These are phyloP conservation scores for Zygotorulaspora danielsina DNA, from an alignment of 805 yeast genomes.

Conservation along the genomic window DNA sequence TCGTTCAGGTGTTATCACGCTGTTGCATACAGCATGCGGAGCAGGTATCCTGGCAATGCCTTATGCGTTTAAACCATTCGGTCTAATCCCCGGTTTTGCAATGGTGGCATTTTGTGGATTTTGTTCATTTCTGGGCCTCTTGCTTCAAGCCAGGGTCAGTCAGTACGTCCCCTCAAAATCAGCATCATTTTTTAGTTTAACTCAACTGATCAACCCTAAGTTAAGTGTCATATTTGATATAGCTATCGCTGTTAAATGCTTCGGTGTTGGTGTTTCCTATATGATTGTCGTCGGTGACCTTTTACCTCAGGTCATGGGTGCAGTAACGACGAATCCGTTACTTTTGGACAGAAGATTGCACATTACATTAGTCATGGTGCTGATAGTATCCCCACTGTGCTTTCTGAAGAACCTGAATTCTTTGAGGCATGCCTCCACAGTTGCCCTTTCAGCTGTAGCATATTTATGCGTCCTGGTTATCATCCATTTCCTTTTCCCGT, in stretches of 20 bases:
- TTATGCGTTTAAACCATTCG: constrained; percentile 49
- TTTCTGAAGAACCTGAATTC: constrained; percentile 75
- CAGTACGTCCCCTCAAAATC: constrained; percentile 49
- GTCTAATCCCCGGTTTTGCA: constrained; percentile 27
- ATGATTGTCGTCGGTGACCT: constrained; percentile 67
- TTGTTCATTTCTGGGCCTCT: constrained; percentile 44
- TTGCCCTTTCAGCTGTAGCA: constrained; percentile 76
- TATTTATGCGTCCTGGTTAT: constrained; percentile 72
- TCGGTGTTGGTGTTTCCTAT: constrained; percentile 66
- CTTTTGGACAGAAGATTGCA: constrained; percentile 49
- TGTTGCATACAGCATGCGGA: constrained; percentile 37
- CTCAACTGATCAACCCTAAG: constrained; percentile 58
- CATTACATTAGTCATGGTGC: constrained; percentile 54
- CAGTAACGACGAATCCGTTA: constrained; percentile 33
- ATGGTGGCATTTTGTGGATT: constrained; percentile 28
- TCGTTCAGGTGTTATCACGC: constrained; percentile 33
- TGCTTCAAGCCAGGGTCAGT: constrained; percentile 56
- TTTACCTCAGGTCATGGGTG: constrained; percentile 51
- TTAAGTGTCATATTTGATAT: constrained; percentile 58
- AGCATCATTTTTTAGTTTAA: constrained; percentile 60
- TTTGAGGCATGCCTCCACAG: constrained; percentile 75
- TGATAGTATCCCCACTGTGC: constrained; percentile 50
- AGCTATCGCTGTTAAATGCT: constrained; percentile 67
- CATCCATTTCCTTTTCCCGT: constrained; percentile 50
- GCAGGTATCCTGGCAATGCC: constrained; percentile 79